These are phyloP conservation scores for Pseudogymnoascus verrucosus DNA, from an alignment of 2,329 filamentous ascomycete species.

Conservation along the genomic window DNA sequence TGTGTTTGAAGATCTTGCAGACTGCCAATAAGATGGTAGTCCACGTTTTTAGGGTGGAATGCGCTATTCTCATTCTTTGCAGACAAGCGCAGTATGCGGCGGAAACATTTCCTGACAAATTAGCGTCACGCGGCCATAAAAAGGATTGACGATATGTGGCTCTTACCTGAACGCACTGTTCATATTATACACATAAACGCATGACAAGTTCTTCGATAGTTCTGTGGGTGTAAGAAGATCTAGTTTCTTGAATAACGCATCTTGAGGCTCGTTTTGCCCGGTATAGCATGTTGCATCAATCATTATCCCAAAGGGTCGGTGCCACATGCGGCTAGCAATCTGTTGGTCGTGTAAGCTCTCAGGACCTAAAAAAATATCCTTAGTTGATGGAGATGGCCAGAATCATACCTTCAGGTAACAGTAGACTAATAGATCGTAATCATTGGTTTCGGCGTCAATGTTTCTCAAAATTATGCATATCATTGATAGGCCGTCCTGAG, in stretches of 20 bases:
- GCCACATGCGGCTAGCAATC: conserved; percentile 64
- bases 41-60: conserved; percentile 56
- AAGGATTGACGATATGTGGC: not conserved
- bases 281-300: conserved; percentile 65
- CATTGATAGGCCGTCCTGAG: conserved; percentile 55
- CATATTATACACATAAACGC: conserved; percentile 66
- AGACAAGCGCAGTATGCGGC: conserved; percentile 53
- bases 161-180: conserved; percentile 61
- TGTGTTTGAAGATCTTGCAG: conserved; percentile 57
- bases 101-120: conserved; percentile 49
- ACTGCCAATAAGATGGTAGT: conserved; percentile 58
- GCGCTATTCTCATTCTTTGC: conserved; percentile 52
- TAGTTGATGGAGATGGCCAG: not conserved
- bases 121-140: not conserved
- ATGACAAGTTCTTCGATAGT: conserved; percentile 48
- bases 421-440: conserved; percentile 58
- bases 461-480: conserved; percentile 62
- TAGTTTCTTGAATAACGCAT: conserved; percentile 56
- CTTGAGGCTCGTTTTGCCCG: conserved; percentile 57
- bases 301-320: conserved; percentile 58
- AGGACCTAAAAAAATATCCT: not conserved
- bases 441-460: conserved; percentile 57
- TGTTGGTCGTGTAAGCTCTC: conserved; percentile 23
- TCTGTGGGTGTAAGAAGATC: conserved; percentile 56
- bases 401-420: conserved; percentile 55